Evolutionary conservation across 2,329 filamentous ascomycete species (phyloP).

Genomic region (Emmonsiellopsis sp.): DNA sequence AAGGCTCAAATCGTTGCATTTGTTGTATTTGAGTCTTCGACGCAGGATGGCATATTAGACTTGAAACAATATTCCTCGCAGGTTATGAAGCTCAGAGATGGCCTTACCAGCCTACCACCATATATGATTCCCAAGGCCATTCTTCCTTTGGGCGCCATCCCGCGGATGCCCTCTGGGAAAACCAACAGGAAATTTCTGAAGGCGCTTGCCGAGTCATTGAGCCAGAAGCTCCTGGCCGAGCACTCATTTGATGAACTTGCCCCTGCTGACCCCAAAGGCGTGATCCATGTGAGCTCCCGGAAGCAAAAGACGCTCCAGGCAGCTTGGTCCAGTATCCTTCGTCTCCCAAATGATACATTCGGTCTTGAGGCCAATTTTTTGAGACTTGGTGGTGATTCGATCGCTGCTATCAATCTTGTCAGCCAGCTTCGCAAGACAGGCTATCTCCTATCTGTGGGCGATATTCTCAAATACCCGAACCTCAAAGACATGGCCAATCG

Average conservation of each 20-base stretch:
- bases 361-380: conserved; percentile 6
- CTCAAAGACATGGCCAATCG: conserved; percentile 5
- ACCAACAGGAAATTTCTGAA: not conserved
- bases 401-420: conserved; percentile 13
- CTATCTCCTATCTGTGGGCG: conserved; percentile 11
- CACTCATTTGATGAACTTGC: conserved; percentile 20
- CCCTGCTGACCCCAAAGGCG: conserved; percentile 49
- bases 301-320: no score
- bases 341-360: not conserved
- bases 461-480: conserved; percentile 8
- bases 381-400: conserved; percentile 13
- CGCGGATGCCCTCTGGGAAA: conserved; percentile 2
- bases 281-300: conserved; percentile 27
- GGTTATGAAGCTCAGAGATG: conserved; percentile 21
- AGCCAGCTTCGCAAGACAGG: conserved; percentile 6
- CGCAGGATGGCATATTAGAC: not conserved
- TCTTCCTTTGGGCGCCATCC: not conserved
- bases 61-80: conserved; percentile 42
- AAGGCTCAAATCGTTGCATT: not conserved
- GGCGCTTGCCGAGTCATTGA: not conserved
- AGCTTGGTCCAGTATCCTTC: not conserved
- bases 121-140: conserved; percentile 2
- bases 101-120: conserved; percentile 27
- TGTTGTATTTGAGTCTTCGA: not conserved
- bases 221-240: conserved; percentile 9